A percentile compares a stretch with the other conserved stretches of the same genome.
These are phyloP conservation scores for Aspergillus ruber DNA, from an alignment of 2,329 filamentous ascomycete species.

Conservation along the genomic window DNA sequence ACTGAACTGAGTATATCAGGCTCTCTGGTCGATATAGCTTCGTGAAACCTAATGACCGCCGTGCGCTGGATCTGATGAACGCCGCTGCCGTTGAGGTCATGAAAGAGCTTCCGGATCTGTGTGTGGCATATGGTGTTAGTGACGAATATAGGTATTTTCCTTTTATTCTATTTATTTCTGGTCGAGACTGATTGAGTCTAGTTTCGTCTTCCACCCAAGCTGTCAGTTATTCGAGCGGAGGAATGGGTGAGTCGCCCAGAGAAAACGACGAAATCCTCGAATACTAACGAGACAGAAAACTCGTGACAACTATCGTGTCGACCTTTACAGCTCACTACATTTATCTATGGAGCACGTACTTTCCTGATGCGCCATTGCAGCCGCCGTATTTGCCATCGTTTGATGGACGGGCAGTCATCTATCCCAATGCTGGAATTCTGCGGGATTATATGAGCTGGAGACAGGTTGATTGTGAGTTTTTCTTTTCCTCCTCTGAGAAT, in stretches of 20 bases:
- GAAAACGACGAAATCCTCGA: too few species aligned
- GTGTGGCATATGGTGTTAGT: constrained; percentile 85
- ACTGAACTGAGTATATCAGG: constrained; percentile 38
- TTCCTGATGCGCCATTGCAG: constrained; percentile 64
- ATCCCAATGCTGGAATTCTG: constrained; percentile 74
- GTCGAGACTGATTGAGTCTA: constrained; percentile 27
- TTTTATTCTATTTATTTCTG: background rate
- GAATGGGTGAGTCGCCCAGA: constrained; percentile 52
- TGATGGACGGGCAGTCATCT: constrained; percentile 84
- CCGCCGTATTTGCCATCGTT: constrained; percentile 73
- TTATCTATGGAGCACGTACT: constrained; percentile 69
- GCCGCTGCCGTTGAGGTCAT: constrained; percentile 79
- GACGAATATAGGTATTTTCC: constrained; percentile 66
- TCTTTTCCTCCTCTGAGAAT: background rate
- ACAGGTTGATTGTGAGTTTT: constrained; percentile 80
- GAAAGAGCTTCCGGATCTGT: constrained; percentile 74
- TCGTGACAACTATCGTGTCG: constrained; percentile 84
- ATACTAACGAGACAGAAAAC: constrained; percentile 56
- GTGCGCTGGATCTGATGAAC: constrained; percentile 91
- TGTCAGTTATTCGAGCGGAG: constrained; percentile 80
- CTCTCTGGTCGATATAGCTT: constrained; percentile 79
- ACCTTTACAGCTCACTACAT: constrained; percentile 92
- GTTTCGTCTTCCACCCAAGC: constrained; percentile 82
- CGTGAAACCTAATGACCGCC: constrained; percentile 83
- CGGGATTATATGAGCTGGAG: constrained; percentile 96